Base-by-base conservation (phyloP, 2,329 filamentous ascomycete species). In the Chaetomium sp. region DNA sequence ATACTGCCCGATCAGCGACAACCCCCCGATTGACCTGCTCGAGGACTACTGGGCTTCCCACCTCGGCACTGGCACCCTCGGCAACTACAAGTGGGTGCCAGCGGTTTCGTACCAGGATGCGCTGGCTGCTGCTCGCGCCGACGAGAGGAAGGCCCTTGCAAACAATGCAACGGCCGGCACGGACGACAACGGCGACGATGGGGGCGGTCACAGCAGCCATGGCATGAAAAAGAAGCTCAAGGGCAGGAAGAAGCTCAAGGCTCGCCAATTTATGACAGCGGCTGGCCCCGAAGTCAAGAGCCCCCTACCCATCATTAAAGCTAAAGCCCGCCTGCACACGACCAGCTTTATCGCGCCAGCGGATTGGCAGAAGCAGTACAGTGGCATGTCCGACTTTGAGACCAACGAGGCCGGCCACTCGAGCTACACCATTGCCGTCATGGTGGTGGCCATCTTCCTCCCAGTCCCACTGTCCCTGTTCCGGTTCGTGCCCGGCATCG, bases 371-470 rank as follows among this genome's bases (percentile, higher is more conserved):
- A 61, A 70, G 13, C 72, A 83, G 69, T 85, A 85, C 74, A 84
- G 81, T 67, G 82, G 81, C 59, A 80, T 83, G 75, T 70, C 79
- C 10, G 81, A 83, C 62, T 83, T 84, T 49, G 82, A 85, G 57
- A 75, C 75, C 66, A 85, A 84, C 45, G 75, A 78, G 57, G 62
- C 42, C 1, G 69, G 72, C 3, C 72, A 74, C 51, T 68, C 71
- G 3, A 73, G 57, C 25, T 70, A 72, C 61, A 70, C 65, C 58
- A 70, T 75, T 25, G 67, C 70, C 23, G 58, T 75, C 50, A 67
- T 74, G 19, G 60, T 75, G 3, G 67, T 77, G 7, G 74, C 75
- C 16, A 69, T 77, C 12, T 70, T 74, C 6, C 68, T 64, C 21
- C 66, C 64, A 0, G 21, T 64, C 7, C 60, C 63, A 6, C 61